Evolutionary conservation across 2,329 filamentous ascomycete species (phyloP), one percentile per base, ranked within the genome.

Genomic region (Fonsecaea multimorphosa): DNA sequence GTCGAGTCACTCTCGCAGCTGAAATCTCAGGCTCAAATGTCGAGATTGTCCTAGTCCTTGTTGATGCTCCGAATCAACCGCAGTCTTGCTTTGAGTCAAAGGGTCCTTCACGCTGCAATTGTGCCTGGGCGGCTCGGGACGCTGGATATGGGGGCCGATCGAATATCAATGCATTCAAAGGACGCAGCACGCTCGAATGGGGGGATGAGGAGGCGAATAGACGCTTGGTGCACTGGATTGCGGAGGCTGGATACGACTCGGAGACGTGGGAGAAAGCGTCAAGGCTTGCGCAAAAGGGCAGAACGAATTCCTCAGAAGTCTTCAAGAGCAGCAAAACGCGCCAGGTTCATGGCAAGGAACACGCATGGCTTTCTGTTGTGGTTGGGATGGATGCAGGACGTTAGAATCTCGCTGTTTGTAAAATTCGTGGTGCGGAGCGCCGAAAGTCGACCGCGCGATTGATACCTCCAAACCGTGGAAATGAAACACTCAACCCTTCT

Each of bases 381-480:
- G 22, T 54, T 34, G 40, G 11, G 40, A 46, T 46, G 4, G 12
- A 14, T 54, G 51, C 51, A 54, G 29, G 52, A 31, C 52, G 8
- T 53, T 29, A 27, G 51, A 9, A 8, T 22, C 31, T 31, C 11
- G 22, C 22, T 54, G 29, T 12, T 9, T 31, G 27, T n/a, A 24
- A 54, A 31, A 32, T 29, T 31, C 29, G 11, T 34, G 22, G 27
- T 54, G 52, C 52, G 22, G 16, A 54, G 52, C 11, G 52, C 11
- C 22, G 52, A 54, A 54, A 54, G 29, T 24, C 52, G 27, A 54
- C 11, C 52, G 52, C 52, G 40, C n/a, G n/a, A n/a, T n/a, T n/a
- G n/a, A n/a, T n/a, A 46, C 40, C 40, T 31, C 14, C 40, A 46
- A 46, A 11, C 40, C 40, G 19, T 46, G 40, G 40, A 46, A 3